A percentile compares a stretch with the other conserved stretches of the same genome.
Conservation (phyloP, 352 stramenopile species). For the Globisporangium paroecandrum region DNA sequence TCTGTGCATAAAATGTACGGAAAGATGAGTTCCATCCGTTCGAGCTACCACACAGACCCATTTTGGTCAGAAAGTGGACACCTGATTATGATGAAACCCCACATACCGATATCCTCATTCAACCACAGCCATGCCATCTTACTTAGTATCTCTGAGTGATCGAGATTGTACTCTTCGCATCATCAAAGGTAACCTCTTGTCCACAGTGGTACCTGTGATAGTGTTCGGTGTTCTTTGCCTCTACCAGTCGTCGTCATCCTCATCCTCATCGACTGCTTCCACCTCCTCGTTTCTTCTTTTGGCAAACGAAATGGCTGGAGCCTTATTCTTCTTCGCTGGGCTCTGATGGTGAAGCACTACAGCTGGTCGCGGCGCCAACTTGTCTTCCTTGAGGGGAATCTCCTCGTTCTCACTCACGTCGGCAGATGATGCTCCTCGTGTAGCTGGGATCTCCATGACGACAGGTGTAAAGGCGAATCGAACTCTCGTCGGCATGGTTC, state of each 20-base stretch:
- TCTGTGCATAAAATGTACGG: not conserved
- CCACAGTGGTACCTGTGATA: too few species aligned
- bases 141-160: not conserved
- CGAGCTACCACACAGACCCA: not conserved
- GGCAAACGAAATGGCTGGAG: not conserved
- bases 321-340: not conserved
- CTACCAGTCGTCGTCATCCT: slow-evolving; percentile 20
- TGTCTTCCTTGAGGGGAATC: not conserved
- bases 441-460: slow-evolving; percentile 15
- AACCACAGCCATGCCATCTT: not conserved
- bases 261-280: slow-evolving; percentile 15
- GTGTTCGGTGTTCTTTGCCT: not conserved
- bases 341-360: not conserved
- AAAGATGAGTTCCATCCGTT: not conserved
- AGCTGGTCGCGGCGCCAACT: slow-evolving; percentile 5
- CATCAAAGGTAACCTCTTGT: not conserved
- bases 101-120: too few species aligned
- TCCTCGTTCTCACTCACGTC: slow-evolving; percentile 19
- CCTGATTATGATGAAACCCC: not conserved
- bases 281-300: not conserved
- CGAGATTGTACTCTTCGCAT: not conserved
- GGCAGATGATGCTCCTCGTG: not conserved
- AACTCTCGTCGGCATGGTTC: slow-evolving; percentile 2
- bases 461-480: slow-evolving; percentile 11
- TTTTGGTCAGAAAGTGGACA: not conserved